Evolutionary conservation across 805 yeast genomes (phyloP), one percentile per base, ranked within the genome.

Genomic region (Starmerella kuoi): DNA sequence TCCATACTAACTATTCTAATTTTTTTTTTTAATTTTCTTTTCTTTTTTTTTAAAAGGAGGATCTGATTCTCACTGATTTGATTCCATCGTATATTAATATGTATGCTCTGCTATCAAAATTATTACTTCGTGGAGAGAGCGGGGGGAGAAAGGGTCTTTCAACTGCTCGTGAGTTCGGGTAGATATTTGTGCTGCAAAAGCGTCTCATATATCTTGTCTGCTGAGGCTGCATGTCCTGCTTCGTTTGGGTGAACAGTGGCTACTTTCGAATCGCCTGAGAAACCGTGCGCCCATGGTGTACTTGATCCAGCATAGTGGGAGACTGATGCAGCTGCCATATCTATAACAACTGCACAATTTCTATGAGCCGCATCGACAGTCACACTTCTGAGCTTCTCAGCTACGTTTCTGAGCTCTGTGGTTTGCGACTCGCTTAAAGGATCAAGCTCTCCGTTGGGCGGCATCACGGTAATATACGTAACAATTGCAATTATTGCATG

Each of bases 211-310:
- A 27, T 35, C 14, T n/a, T 19, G 7, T 31, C 35, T 8, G 47
- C 47, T 8, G 32, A 15, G 11, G 28, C 41, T 8, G 24, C 12
- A 19, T 44, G 47, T 18, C 47, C 47, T 5, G 12, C 35, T 5
- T 6, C 25, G 28, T 44, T 44, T 6, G 47, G 47, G 23, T 44
- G 47, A 5, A 36, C 44, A 11, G 38, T n/a, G 3, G 21, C 37
- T 9, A 15, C 33, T 9, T 19, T 19, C 18, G 33, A 9, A 15
- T 19, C 25, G 2, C 9, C 28, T 17, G 28, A 20, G 38, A 21
- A 35, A 5, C 44, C 47, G 12, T 20, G 15, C 2, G 35, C 21
- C 47, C 47, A 44, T 3, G 44, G 44, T 11, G 7, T 25, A 8
- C 9, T 21, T 5, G 47, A 17, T 11, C 3, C 15, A 2, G 47